Base-by-base conservation (phyloP, 2,329 filamentous ascomycete species). In the Didymella sp. region DNA sequence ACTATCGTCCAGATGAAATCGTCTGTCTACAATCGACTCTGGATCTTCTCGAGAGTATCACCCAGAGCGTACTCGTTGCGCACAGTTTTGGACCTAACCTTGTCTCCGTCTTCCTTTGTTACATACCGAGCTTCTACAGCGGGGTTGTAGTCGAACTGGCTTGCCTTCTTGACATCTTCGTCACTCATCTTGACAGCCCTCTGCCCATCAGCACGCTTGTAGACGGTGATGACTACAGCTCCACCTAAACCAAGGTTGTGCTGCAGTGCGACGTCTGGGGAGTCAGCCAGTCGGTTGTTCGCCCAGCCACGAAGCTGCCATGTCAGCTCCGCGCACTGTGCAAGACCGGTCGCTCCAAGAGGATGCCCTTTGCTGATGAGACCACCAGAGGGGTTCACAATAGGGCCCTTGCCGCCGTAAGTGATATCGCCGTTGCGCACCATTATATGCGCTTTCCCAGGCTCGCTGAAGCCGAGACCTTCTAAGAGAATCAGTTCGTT, bases 231-330 rank as follows among this genome's bases (percentile, higher is more conserved):
- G 0, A 98, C 93, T 1, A 88, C 92, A 7, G 93, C 93, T 51
- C 94, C 94, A 9, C 94, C 94, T 7, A 98, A 82, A 0, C 94
- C 94, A 1, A 97, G 82, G 73, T 98, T 98, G 74, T 98, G 94
- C 80, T 97, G 93, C 64, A 97, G 80, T 50, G 89, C 90, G 56
- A 86, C 86, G 60, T 81, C 85, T 0, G 92, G 92, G 49, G 82
- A 82, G 9, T 85, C 80, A 0, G 89, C 84, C 13, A 87, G 79
- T 35, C 94, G 84, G 80, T 96, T 97, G 78, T 95, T 96, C 22
- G 94, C 94, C 94, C 93, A 97, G 17, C 94, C 94, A 61, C 94
- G 85, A 62, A 98, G 82, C 72, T 97, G 94, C 94, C 94, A 98
- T 27, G 94, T 90, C 25, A 98, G 80, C 79, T 98, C 94, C 12